These are phyloP conservation scores for Backusella sp. DNA, from an alignment of 192 early-diverging fungal species.

Conservation along the genomic window DNA sequence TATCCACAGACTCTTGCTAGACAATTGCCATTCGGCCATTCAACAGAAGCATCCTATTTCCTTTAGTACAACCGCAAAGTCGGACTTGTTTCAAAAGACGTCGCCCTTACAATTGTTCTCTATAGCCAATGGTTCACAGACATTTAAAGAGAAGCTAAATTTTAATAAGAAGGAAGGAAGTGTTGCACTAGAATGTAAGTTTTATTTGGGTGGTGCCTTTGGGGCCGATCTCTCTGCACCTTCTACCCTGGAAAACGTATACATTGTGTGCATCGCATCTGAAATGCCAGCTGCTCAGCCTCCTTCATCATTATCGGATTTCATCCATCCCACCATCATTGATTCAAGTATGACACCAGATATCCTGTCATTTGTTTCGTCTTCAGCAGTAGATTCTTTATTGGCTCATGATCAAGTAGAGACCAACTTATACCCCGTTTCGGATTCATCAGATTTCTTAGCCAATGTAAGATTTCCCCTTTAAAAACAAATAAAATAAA, in stretches of 20 bases:
- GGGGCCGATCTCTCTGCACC: slow-evolving; percentile 49
- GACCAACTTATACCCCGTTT: background rate
- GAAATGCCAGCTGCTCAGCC: background rate
- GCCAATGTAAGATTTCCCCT: background rate
- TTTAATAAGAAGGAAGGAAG: slow-evolving; percentile 38
- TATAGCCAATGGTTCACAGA: slow-evolving; percentile 42
- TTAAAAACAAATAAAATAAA: background rate
- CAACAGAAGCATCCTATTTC: slow-evolving; percentile 17
- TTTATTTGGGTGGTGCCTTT: slow-evolving; percentile 58
- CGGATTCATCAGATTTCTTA: background rate
- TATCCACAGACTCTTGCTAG: slow-evolving; percentile 37
- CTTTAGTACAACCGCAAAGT: slow-evolving; percentile 21
- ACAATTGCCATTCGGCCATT: slow-evolving; percentile 29
- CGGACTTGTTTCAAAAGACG: slow-evolving; percentile 16
- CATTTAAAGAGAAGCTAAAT: slow-evolving; percentile 43
- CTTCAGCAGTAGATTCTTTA: background rate
- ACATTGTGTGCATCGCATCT: slow-evolving; percentile 38
- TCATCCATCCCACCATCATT: background rate
- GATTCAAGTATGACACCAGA: background rate
- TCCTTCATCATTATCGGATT: background rate
- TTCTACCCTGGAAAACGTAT: slow-evolving; percentile 44
- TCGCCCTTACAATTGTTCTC: slow-evolving; percentile 36
- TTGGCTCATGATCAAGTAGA: background rate
- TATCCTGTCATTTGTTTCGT: background rate
- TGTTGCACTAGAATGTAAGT: slow-evolving; percentile 37